Base-by-base conservation (phyloP, 306 rosid genomes). In the Arachis stenosperma region DNA sequence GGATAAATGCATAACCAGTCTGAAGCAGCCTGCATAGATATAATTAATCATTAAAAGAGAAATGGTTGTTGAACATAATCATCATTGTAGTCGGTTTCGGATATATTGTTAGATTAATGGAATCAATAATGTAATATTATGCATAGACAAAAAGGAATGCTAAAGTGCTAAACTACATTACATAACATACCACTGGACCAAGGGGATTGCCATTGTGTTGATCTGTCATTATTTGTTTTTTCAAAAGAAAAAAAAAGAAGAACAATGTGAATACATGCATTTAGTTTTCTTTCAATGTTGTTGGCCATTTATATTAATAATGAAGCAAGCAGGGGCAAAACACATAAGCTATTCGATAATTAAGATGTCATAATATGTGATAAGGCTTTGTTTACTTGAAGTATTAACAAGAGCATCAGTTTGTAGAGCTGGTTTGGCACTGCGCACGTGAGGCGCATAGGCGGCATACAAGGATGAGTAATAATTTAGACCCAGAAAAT, bases 401-500 rank as follows among this genome's bases (percentile, higher is more conserved):
- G 65, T 55, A 64, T 81, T 81, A 47, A 75, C 81, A 41, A 81
- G 84, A 75, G 69, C 10, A 75, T 81, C 84, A 8, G 77, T 69
- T 75, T 81, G 81, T 48, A 22, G 43, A 70, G 81, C 74, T 14
- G 84, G 77, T 81, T 67, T 22, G 22, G 69, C 60, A 42, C 74
- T 74, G 6, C 30, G 74, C 5, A 63, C 60, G 36, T 75, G 64
- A 75, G 84, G 84, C 42, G 77, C 81, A 81, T 75, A 0, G 12
- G 77, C 74, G 58, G 77, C 80, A 81, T 81, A 81, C 55, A 69
- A 75, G 59, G 84, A 75, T 41, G 84, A 75, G 70, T 81, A 81
- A 67, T 81, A 81, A 74, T 81, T 81, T 70, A 81, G 65, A 39
- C 84, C 84, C 39, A 81, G 74, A 81, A 81, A 81, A 75, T 81